These are phyloP conservation scores for Aciculosporium take DNA, from an alignment of 2,329 filamentous ascomycete species.

Conservation along the genomic window DNA sequence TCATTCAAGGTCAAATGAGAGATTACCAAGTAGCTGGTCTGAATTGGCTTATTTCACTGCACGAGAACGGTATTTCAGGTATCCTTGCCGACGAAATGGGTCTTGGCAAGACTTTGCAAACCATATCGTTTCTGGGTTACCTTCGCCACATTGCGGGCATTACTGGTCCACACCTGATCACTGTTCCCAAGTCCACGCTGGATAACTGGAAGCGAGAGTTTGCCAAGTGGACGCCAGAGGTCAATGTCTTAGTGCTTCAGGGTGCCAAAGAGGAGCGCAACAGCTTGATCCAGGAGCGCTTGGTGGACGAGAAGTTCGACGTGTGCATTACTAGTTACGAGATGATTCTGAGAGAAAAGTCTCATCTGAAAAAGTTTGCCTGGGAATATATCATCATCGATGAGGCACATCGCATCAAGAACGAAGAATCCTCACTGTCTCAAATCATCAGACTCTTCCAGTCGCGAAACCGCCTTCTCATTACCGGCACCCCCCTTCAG, in stretches of 20 bases:
- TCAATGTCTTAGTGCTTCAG: conserved; percentile 86
- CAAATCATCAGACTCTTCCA: conserved; percentile 95
- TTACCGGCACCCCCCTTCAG: conserved; percentile 91
- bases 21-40: conserved; percentile 93
- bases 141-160: conserved; percentile 82
- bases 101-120: conserved; percentile 92
- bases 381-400: conserved; percentile 99
- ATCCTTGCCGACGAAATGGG: conserved; percentile 99
- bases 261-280: conserved; percentile 90
- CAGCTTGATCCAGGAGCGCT: conserved; percentile 71
- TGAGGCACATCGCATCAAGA: conserved; percentile 96
- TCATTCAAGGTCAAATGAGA: conserved; percentile 77
- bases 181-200: conserved; percentile 89
- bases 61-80: conserved; percentile 97
- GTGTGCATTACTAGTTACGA: conserved; percentile 98
- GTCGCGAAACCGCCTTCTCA: conserved; percentile 85
- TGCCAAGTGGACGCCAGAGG: conserved; percentile 82
- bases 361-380: conserved; percentile 89
- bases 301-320: conserved; percentile 92
- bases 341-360: conserved; percentile 93
- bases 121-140: conserved; percentile 92
- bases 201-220: conserved; percentile 99
- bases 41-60: conserved; percentile 94
- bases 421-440: conserved; percentile 91
- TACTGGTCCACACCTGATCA: conserved; percentile 78